Conservation (phyloP, 2,329 filamentous ascomycete species). For the Aphanoascus verrucosus region DNA sequence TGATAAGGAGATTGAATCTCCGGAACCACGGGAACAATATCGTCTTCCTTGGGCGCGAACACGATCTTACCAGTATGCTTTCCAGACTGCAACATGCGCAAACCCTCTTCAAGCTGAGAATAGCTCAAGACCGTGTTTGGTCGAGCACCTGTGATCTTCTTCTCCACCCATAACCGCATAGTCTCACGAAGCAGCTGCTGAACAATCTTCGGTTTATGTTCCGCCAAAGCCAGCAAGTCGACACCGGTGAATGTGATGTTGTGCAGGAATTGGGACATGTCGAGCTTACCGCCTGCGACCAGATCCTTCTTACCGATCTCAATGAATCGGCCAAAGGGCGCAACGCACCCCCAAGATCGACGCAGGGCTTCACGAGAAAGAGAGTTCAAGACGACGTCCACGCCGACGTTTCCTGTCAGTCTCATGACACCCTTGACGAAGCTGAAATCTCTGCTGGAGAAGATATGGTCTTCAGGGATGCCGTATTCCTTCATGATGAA, state of each 20-base stretch:
- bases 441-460: conserved; percentile 9
- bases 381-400: conserved; percentile 17
- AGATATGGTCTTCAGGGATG: conserved; percentile 15
- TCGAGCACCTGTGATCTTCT: conserved; percentile 6
- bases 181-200: neutral
- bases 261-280: conserved; percentile 10
- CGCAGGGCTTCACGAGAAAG: conserved; percentile 13
- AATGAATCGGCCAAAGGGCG: conserved; percentile 15
- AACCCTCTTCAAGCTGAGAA: conserved; percentile 10
- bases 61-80: conserved; percentile 14
- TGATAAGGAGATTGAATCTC: neutral
- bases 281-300: conserved; percentile 4
- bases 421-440: conserved; percentile 15
- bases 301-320: conserved; percentile 16
- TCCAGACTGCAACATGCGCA: conserved; percentile 14
- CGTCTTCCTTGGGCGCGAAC: conserved; percentile 1
- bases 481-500: conserved; percentile 14
- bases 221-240: conserved; percentile 7
- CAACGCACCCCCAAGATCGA: conserved; percentile 14
- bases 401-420: conserved; percentile 13
- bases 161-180: conserved; percentile 3
- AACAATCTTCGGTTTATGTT: conserved; percentile 7
- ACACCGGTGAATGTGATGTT: conserved; percentile 12
- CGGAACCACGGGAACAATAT: conserved; percentile 2
- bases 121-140: conserved; percentile 6